Evolutionary conservation across 2,329 filamentous ascomycete species (phyloP).

Genomic region (Dothidotthia symphoricarpi): DNA sequence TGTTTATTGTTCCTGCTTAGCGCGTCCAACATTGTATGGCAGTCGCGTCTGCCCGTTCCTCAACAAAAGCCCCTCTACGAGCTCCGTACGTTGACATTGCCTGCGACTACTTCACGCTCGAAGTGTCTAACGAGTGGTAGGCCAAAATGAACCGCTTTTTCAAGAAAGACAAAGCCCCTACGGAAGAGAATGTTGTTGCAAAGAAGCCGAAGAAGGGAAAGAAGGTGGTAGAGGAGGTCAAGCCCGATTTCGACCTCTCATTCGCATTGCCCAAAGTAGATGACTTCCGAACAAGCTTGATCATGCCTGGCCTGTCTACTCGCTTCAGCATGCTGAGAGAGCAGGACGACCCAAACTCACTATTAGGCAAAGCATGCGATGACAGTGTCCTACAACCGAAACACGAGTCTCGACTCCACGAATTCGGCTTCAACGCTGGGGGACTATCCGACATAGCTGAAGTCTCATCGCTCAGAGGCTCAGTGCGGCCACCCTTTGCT

Average conservation of each 20-base stretch:
- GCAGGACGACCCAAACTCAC: conserved; percentile 86
- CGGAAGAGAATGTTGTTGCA: conserved; percentile 27
- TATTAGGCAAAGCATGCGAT: conserved; percentile 90
- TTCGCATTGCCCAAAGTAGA: conserved; percentile 75
- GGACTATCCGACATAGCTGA: conserved; percentile 83
- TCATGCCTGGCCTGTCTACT: conserved; percentile 93
- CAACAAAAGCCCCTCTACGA: conserved; percentile 9
- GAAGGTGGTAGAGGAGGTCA: conserved; percentile 51
- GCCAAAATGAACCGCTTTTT: conserved; percentile 72
- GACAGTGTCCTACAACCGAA: conserved; percentile 87
- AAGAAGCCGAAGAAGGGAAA: conserved; percentile 50
- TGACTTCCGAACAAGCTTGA: conserved; percentile 89
- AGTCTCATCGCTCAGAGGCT: conserved; percentile 67
- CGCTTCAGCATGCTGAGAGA: conserved; percentile 96
- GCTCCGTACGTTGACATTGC: conserved; percentile 5
- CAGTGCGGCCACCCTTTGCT: conserved; percentile 58
- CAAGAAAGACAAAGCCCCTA: conserved; percentile 55
- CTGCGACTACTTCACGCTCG: conserved; percentile 3
- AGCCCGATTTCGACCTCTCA: conserved; percentile 69
- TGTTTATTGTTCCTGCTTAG: conserved; percentile 9
- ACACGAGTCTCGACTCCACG: conserved; percentile 71
- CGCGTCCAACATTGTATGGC: conserved; percentile 28
- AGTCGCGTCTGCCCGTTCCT: conserved; percentile 18
- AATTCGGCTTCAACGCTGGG: conserved; percentile 63
- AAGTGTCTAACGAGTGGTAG: conserved; percentile 24